Evolutionary conservation across 2,329 filamentous ascomycete species (phyloP), one percentile per base, ranked within the genome.

Genomic region (Aphanoascus verrucosus): DNA sequence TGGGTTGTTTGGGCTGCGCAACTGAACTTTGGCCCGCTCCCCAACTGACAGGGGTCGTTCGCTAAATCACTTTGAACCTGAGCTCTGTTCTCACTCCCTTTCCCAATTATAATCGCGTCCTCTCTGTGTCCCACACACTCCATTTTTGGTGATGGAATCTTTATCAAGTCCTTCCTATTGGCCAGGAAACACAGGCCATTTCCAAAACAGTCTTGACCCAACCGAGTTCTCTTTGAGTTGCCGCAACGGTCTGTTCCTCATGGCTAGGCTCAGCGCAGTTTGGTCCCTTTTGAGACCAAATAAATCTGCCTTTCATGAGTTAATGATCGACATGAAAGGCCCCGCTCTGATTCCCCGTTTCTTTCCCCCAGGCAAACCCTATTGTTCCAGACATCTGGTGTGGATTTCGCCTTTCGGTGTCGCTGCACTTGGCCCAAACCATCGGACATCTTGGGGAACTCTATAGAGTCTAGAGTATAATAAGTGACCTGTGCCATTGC

Each of bases 1-100:
- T 53, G 50, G 50, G 50, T 53, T 53, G 50, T 47, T 53, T 53
- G 50, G 50, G 50, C 41, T 47, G 50, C 50, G 43, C 50, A 53
- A 47, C 42, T 42, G 50, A 53, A 53, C 50, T 23, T 40, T 53
- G 46, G 50, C 49, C 49, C 49, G 44, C 38, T 42, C 50, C 20
- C 49, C 38, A 50, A 37, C 49, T 23, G 15, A 47, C 50, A 46
- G 31, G 50, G 50, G 50, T 47, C 34, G 17, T 51, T 47, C 50
- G 50, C 50, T 53, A 53, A 46, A 41, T 53, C 50, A 40, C 19
- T 46, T 53, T 34, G 41, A 35, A 40, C 42, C 31, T 37, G 50
- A 53, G 50, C 41, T 44, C 40, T 41, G 23, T 41, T 28, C 40
- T 34, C 48, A 17, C 14, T 38, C 40, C 48, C 37, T 41, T 20